Evolutionary conservation across 2,329 filamentous ascomycete genomes (phyloP).

Genomic region (Chaetomium strumarium): DNA sequence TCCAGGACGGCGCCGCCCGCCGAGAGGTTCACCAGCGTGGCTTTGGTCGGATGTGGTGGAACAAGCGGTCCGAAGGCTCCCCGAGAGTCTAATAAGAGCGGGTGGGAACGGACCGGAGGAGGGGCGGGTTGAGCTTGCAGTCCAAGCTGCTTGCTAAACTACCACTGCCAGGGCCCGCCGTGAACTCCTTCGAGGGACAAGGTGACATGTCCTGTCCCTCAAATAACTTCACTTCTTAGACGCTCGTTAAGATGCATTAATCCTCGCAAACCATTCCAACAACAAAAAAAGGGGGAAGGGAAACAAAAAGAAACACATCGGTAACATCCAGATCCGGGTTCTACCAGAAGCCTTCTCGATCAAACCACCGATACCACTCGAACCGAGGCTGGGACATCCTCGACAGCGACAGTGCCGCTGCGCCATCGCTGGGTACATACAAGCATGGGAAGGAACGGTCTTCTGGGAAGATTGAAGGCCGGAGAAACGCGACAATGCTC

Average conservation of each 20-base stretch:
- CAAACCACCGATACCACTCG: background rate
- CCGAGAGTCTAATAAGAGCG: constrained; percentile 1
- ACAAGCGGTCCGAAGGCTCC: constrained; percentile 19
- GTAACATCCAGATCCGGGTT: constrained; percentile 22
- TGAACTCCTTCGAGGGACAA: constrained; percentile 24
- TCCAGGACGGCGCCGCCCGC: constrained; percentile 55
- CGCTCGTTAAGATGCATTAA: constrained; percentile 17
- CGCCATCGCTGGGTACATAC: constrained; percentile 31
- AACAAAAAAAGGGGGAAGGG: background rate
- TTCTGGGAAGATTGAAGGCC: constrained; percentile 20
- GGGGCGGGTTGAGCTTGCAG: constrained; percentile 8
- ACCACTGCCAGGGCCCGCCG: constrained; percentile 6
- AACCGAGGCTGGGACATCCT: constrained; percentile 22
- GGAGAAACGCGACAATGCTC: constrained; percentile 34
- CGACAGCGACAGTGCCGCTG: constrained; percentile 34
- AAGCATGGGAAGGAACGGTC: constrained; percentile 22
- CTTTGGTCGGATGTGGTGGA: constrained; percentile 39
- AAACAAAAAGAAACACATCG: background rate
- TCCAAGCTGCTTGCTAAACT: constrained; percentile 14
- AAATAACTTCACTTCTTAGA: constrained; percentile 19
- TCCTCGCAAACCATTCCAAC: background rate
- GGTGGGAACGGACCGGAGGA: background rate
- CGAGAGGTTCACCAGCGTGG: constrained; percentile 54
- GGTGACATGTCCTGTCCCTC: constrained; percentile 35
- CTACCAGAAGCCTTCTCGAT: constrained; percentile 28